Base-by-base conservation (phyloP, 768 basidiomycete genomes). In the Kwoniella mangroviensis region DNA sequence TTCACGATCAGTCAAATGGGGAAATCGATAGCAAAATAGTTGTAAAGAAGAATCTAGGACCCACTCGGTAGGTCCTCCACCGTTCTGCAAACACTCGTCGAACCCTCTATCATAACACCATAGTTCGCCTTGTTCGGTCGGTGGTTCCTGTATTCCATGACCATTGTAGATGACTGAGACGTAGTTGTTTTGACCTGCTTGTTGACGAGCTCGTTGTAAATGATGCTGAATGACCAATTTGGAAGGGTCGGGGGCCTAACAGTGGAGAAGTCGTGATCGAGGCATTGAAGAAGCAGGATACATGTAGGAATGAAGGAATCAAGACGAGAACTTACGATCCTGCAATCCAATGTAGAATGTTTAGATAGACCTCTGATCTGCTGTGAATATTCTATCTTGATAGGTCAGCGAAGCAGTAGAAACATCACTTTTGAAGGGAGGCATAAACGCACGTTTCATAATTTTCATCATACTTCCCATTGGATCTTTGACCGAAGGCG, bases 121-220 rank as follows among this genome's bases (percentile, higher is more conserved):
- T 42, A 80, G 55, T 69, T 80, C 79, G 5, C 79, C 79, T 5
- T 78, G 77, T 52, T 80, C 77, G 13, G 79, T 80, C 22, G 79
- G 79, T 5, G 79, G 75, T 64, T 80, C 79, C 64, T 80, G 77
- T 13, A 80, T 80, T 9, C 79, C 79, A 63, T 80, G 79, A 1
- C 79, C 77, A 19, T 55, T 69, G 67, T 80, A 80, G 13, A 78
- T 41, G 24, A 77, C 75, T 11, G 76, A 73, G 17, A 80, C 56
- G 57, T 80, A 80, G 60, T 62, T 65, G 42, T 80, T 57, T 7
- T 65, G 55, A 1, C 77, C 79, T 17, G 79, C 79, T 12, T 74
- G 74, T 13, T 69, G 68, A 21, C 79, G 65, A 7, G 79, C 77
- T 51, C 72, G 69, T 26, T 73, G 73, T 1, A 80, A 70, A 40